Evolutionary conservation across 257 asterid species (phyloP).

Genomic region (Solanum ossicruentum): DNA sequence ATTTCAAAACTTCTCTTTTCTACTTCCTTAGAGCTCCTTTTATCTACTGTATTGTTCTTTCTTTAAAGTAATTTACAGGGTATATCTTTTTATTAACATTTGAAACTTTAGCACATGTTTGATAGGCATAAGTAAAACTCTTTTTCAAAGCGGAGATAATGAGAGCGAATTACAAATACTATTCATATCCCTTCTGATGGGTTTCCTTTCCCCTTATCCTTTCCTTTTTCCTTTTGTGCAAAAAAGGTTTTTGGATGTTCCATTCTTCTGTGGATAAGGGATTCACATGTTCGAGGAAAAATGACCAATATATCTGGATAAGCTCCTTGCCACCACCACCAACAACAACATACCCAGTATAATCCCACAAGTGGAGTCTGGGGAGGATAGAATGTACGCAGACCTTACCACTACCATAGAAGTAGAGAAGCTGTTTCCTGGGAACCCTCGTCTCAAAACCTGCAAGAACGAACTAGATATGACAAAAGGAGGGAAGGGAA

Average conservation of each 20-base stretch:
- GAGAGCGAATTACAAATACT: neutral
- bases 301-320: neutral
- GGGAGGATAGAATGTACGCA: too few species aligned
- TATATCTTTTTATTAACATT: neutral
- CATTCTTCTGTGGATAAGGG: neutral
- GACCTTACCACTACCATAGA: too few species aligned
- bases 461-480: too few species aligned
- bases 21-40: neutral
- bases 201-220: neutral
- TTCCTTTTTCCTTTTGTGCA: neutral
- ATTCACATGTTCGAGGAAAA: neutral
- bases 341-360: too few species aligned
- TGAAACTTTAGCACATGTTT: neutral
- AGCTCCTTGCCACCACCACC: neutral
- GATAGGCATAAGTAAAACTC: neutral
- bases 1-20: neutral
- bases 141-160: neutral
- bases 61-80: neutral
- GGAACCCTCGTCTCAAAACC: too few species aligned
- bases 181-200: neutral
- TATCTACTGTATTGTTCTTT: neutral
- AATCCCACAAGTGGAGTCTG: too few species aligned
- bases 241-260: neutral
- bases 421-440: too few species aligned
- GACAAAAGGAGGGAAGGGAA: too few species aligned